phyloP scores from a whole-genome alignment of 2,329 filamentous ascomycete species.

The Pestalotiopsis sp. region DNA sequence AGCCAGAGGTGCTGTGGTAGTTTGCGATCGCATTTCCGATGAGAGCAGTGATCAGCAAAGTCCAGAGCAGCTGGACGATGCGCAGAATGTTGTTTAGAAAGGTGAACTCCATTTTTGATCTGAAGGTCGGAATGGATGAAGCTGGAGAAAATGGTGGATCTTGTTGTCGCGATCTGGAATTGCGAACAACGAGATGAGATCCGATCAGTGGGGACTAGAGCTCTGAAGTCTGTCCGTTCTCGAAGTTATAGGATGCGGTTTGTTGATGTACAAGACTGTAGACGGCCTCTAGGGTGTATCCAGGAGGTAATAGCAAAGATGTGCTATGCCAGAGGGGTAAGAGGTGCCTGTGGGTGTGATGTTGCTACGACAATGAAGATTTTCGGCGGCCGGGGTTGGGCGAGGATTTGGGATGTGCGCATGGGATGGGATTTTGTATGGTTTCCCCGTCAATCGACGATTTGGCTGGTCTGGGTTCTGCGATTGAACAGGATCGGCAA shows the following conservation, averaged over 20 bases:
- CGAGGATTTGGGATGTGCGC: neutral
- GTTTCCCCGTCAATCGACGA: constrained; percentile 14
- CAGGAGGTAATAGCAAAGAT: neutral
- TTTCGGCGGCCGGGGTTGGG: neutral
- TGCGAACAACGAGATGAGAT: neutral
- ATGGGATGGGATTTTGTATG: neutral
- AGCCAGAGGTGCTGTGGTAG: constrained; percentile 43
- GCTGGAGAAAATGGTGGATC: neutral
- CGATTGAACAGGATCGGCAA: constrained; percentile 5
- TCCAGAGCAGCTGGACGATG: constrained; percentile 49
- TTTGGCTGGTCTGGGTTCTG: neutral
- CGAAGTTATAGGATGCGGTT: neutral
- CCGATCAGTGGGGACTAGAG: neutral
- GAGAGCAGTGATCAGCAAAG: constrained; percentile 54
- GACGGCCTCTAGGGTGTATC: neutral
- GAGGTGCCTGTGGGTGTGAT: neutral
- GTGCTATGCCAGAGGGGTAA: neutral
- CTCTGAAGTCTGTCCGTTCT: neutral
- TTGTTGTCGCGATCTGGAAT: neutral
- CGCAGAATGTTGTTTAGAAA: constrained; percentile 49
- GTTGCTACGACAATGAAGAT: neutral
- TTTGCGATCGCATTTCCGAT: constrained; percentile 58
- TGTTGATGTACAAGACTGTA: neutral
- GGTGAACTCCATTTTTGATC: constrained; percentile 27
- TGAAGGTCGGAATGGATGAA: neutral